Percentiles rank a stretch among this genome's conserved stretches.
Conservation (phyloP, 2,329 filamentous ascomycete genomes). For the Tolypocladium nubicola region DNA sequence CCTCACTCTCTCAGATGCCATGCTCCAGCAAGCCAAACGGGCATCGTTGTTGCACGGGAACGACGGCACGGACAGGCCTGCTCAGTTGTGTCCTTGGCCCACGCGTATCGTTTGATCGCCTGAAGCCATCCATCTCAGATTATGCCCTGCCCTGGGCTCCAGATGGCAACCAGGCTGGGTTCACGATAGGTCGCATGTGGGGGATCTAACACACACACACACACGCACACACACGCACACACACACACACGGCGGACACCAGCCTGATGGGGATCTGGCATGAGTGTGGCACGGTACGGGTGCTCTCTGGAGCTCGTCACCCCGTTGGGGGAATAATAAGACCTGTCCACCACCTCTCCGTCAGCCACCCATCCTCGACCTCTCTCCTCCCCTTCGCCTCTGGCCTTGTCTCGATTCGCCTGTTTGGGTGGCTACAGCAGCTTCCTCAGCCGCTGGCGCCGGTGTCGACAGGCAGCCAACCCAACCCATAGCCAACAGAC, state of each 20-base stretch:
- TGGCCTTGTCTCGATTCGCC: conserved; percentile 13
- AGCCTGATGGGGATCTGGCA: conserved; percentile 2
- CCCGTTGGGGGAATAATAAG: conserved; percentile 14
- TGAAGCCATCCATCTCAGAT: conserved; percentile 4
- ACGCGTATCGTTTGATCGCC: background rate
- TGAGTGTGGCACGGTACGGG: background rate
- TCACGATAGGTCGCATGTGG: background rate
- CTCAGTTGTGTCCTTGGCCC: conserved; percentile 1
- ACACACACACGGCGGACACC: background rate
- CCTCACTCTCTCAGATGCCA: background rate
- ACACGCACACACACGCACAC: background rate
- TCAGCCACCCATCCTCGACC: conserved; percentile 11
- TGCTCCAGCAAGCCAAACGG: background rate
- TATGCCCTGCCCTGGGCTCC: background rate
- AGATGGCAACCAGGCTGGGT: background rate
- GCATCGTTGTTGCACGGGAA: conserved; percentile 5
- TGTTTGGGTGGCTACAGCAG: conserved; percentile 13
- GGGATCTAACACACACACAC: conserved; percentile 1
- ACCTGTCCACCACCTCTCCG: conserved; percentile 17
- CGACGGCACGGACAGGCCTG: conserved; percentile 6
- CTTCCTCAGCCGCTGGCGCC: conserved; percentile 17
- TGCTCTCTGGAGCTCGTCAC: background rate
- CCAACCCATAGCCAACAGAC: conserved; percentile 11
- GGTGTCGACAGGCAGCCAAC: conserved; percentile 14
- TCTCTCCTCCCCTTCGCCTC: conserved; percentile 10